Conservation (phyloP, 257 asterid species). For the Petunia secreta region DNA sequence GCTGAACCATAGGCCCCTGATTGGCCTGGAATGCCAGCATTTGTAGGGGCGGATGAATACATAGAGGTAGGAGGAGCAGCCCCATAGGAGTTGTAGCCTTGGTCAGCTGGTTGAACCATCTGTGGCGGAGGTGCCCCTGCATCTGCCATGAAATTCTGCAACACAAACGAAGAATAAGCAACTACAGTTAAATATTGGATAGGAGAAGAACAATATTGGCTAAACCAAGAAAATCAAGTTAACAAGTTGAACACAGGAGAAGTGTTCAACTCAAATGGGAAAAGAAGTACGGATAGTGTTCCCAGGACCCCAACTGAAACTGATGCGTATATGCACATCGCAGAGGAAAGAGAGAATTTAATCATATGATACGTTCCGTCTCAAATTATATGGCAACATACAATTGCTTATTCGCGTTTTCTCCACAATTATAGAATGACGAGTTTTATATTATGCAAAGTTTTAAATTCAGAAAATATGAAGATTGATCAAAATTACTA, state of each 20-base stretch:
- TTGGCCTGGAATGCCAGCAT: slow-evolving; percentile 58
- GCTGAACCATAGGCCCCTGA: slow-evolving; percentile 73
- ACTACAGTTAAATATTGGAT: neutral
- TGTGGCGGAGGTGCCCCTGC: slow-evolving; percentile 65
- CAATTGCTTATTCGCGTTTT: no score
- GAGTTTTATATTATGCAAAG: no score
- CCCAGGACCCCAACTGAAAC: no score
- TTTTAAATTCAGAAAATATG: no score
- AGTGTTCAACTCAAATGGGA: no score
- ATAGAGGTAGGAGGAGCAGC: slow-evolving; percentile 48
- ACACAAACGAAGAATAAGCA: neutral
- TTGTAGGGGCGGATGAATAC: slow-evolving; percentile 63
- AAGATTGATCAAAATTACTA: no score
- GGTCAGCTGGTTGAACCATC: slow-evolving; percentile 59
- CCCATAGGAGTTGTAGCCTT: slow-evolving; percentile 60
- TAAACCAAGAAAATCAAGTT: no score
- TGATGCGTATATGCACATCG: neutral
- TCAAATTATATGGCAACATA: no score
- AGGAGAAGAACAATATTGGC: neutral
- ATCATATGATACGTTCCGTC: neutral
- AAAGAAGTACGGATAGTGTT: no score
- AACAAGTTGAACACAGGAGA: no score
- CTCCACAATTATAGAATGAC: no score
- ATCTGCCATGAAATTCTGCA: slow-evolving; percentile 88
- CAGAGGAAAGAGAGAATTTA: neutral